Evolutionary conservation across 1,284 basidiomycete genomes (phyloP), one percentile per base, ranked within the genome.

Genomic region (Pholiota adiposa): DNA sequence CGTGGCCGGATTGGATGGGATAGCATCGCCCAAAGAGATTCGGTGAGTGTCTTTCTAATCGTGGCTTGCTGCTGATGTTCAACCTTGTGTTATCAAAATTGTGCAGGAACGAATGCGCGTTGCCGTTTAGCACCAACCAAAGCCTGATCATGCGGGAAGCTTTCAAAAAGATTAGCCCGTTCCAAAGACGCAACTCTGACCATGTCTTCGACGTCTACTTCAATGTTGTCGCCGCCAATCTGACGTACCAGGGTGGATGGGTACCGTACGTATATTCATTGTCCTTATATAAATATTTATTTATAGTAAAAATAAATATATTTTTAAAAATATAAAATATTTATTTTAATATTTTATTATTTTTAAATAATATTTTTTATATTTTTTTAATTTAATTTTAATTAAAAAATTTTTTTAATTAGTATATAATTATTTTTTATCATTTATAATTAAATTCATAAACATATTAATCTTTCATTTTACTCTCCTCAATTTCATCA

Each of bases 141-240:
- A 50, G 48, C 19, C 9, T 7, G 1, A 25, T 50, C n/a, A 50
- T 50, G 48, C 27, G 16, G 25, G 48, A 50, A 4, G 48, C 48
- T 2, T 50, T 50, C 33, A 14, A 16, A 21, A 33, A 50, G 29
- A 29, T 50, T 29, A 34, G 18, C 14, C 23, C 21, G 4, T 16
- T 50, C 34, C 51, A 31, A 12, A 34, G 21, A 18, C 33, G 18
- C 33, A 25, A 34, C n/a, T 16, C 21, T 21, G 44, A 58, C 14
- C 63, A 69, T 36, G 60, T 54, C 3, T 70, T 72, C 48, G 63
- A 72, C 48, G 75, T 83, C 31, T 77, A 80, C 67, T 81, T 75
- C 66, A 77, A 82, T 59, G 75, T 82, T 60, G 73, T 83, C 61
- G 74, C 73, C 60, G 59, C 73, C 36, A 77, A 79, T 62, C 65